These are phyloP conservation scores for Aspergillus hiratsukae DNA, from an alignment of 2,329 filamentous ascomycete species.

Conservation along the genomic window DNA sequence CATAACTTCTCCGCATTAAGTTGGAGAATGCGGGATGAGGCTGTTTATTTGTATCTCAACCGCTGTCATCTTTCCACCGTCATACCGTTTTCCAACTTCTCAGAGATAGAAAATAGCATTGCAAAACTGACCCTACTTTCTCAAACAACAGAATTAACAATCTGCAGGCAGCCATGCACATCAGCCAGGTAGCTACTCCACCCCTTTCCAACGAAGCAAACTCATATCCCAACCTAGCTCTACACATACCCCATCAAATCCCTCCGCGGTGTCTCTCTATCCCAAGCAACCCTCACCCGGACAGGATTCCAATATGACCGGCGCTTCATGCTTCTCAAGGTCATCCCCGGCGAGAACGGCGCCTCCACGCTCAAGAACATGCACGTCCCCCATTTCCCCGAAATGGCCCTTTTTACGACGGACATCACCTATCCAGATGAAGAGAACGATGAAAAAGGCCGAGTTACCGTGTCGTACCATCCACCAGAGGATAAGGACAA, in stretches of 20 bases:
- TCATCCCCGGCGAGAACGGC: slow-evolving; percentile 29
- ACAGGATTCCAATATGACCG: slow-evolving; percentile 64
- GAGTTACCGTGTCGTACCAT: slow-evolving; percentile 40
- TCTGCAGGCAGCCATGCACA: slow-evolving; percentile 32
- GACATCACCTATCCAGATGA: slow-evolving; percentile 40
- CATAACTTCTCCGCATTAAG: background rate
- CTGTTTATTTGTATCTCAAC: background rate
- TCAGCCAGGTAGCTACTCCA: slow-evolving; percentile 26
- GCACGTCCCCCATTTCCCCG: slow-evolving; percentile 54
- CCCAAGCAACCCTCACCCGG: slow-evolving; percentile 51
- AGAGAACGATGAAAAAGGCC: slow-evolving; percentile 17
- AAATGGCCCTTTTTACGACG: slow-evolving; percentile 62
- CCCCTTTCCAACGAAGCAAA: background rate
- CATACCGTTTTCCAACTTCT: background rate
- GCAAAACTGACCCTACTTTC: background rate
- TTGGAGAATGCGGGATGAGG: background rate
- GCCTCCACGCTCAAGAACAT: slow-evolving; percentile 48
- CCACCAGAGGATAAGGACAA: slow-evolving; percentile 14
- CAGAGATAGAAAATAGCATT: background rate
- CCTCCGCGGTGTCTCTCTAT: slow-evolving; percentile 57
- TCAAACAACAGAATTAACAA: slow-evolving; percentile 9
- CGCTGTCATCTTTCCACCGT: background rate
- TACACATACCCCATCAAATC: slow-evolving; percentile 73
- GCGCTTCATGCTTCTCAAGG: slow-evolving; percentile 64
- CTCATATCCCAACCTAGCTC: slow-evolving; percentile 42